phyloP scores from a whole-genome alignment of 768 basidiomycete species.

The Russula abietina region DNA sequence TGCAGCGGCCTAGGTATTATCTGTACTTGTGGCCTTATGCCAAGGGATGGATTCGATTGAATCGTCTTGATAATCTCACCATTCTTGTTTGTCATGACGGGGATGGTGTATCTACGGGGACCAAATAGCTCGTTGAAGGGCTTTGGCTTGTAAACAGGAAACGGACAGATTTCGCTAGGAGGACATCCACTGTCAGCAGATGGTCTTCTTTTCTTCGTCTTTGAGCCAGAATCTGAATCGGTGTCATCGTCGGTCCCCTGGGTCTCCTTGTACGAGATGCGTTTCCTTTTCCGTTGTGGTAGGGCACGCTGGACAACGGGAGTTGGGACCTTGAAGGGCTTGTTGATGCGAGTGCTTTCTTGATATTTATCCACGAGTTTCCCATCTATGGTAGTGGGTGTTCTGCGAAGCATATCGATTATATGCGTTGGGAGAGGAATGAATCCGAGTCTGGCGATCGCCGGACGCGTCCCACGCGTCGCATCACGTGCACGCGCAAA shows the following conservation, averaged over 20 bases:
- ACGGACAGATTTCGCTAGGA: constrained; percentile 54
- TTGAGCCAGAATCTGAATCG: constrained; percentile 49
- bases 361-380: constrained; percentile 59
- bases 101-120: constrained; percentile 70
- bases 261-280: constrained; percentile 75
- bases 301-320: constrained; percentile 47
- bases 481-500: constrained; percentile 17
- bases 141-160: constrained; percentile 77
- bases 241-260: constrained; percentile 49
- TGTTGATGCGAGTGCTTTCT: constrained; percentile 67
- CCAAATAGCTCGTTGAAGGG: constrained; percentile 52
- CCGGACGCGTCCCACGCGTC: neutral
- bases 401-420: constrained; percentile 55
- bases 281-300: constrained; percentile 77
- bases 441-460: neutral
- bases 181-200: constrained; percentile 57
- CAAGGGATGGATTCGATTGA: constrained; percentile 69
- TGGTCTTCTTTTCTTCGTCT: constrained; percentile 57
- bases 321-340: constrained; percentile 76
- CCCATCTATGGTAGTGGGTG: constrained; percentile 66
- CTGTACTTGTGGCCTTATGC: constrained; percentile 73
- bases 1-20: constrained; percentile 88
- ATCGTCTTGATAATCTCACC: constrained; percentile 54
- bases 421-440: neutral
- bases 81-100: constrained; percentile 66